phyloP scores from a whole-genome alignment of 202 grass and related monocot species.

The Saccharum hybrid region DNA sequence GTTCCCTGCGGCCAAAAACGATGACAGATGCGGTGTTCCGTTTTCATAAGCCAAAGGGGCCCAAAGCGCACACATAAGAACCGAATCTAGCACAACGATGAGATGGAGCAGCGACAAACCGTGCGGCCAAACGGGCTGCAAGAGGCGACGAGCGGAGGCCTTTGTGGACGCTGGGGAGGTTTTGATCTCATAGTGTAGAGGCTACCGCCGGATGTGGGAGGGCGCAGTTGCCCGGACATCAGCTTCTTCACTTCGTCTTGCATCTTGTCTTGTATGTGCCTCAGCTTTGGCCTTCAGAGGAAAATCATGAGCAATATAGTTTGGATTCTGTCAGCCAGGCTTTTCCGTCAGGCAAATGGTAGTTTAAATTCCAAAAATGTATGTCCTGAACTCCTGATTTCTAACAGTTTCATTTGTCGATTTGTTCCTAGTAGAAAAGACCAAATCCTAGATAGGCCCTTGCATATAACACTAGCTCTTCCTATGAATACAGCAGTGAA shows the following conservation, averaged over 20 bases:
- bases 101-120: constrained; percentile 44
- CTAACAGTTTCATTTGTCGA: not conserved
- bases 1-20: constrained; percentile 52
- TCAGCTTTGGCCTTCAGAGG: constrained; percentile 76
- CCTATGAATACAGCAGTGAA: not conserved
- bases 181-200: constrained; percentile 42
- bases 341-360: not conserved
- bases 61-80: not conserved
- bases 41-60: not conserved
- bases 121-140: constrained; percentile 73
- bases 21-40: not conserved
- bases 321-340: not conserved
- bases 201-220: constrained; percentile 46
- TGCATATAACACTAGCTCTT: not conserved
- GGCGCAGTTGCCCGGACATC: constrained; percentile 72
- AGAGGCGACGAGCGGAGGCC: constrained; percentile 68
- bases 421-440: not conserved
- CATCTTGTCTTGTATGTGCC: constrained; percentile 67
- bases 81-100: not conserved
- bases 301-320: constrained; percentile 11
- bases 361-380: not conserved
- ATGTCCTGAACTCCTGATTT: not conserved
- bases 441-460: not conserved
- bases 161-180: constrained; percentile 38
- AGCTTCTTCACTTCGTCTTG: constrained; percentile 82